Conservation (phyloP, 2,329 filamentous ascomycete species). For the Claviceps monticola region DNA sequence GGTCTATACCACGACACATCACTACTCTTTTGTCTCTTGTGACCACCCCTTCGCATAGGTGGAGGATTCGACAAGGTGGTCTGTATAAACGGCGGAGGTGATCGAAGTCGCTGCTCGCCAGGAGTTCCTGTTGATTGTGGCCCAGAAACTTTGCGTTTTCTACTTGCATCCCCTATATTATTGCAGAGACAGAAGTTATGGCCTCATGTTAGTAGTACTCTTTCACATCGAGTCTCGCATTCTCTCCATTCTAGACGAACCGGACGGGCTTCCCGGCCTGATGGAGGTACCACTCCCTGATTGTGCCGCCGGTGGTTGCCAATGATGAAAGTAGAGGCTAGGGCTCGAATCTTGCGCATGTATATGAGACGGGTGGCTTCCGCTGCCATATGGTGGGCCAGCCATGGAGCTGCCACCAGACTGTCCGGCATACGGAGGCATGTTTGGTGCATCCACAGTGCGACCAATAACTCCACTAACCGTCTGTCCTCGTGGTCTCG, state of each 20-base stretch:
- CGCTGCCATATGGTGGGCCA: conserved; percentile 23
- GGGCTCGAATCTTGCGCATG: conserved; percentile 52
- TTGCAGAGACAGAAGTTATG: conserved; percentile 12
- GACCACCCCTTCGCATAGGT: conserved; percentile 14
- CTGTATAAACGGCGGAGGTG: conserved; percentile 18
- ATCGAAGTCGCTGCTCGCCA: conserved; percentile 19
- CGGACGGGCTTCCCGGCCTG: conserved; percentile 60
- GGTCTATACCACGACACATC: conserved; percentile 23
- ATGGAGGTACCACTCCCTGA: conserved; percentile 39
- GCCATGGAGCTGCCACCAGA: conserved; percentile 3
- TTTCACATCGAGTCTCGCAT: conserved; percentile 27
- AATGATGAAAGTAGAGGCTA: conserved; percentile 83
- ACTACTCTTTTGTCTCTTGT: conserved; percentile 22
- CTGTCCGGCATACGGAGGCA: conserved; percentile 17
- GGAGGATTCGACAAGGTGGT: conserved; percentile 14
- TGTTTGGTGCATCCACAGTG: conserved; percentile 27
- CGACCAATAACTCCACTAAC: conserved; percentile 27
- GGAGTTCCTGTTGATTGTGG: conserved; percentile 14
- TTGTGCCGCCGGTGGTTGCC: conserved; percentile 67
- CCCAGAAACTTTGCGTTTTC: conserved; percentile 67
- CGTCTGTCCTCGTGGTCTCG: conserved; percentile 35
- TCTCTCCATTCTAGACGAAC: conserved; percentile 48
- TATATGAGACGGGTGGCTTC: conserved; percentile 29
- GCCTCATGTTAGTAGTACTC: conserved; percentile 17
- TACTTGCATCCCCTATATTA: conserved; percentile 57